Conservation (phyloP, 2,329 filamentous ascomycete genomes). For the Sclerotinia nivalis region DNA sequence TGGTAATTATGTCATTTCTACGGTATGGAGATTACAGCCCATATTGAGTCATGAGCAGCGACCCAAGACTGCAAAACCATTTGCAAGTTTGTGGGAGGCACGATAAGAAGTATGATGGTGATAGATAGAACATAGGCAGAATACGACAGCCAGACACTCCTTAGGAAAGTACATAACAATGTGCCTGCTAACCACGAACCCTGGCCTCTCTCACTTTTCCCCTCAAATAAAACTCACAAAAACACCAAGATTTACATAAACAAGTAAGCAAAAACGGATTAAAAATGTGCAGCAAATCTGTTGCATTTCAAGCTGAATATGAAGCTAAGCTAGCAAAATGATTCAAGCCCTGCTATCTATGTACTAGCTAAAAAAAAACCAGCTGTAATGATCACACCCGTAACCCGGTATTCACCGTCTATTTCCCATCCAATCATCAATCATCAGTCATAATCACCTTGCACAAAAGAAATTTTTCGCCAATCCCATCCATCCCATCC, state of each 20-base stretch:
- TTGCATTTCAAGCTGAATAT: not conserved
- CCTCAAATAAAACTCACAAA: rapidly evolving
- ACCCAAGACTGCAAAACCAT: too few relatives aligned
- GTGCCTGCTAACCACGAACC: too few relatives aligned
- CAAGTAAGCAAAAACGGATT: too few relatives aligned
- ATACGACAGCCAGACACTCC: too few relatives aligned
- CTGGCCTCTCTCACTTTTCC: not conserved
- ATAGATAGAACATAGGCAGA: too few relatives aligned
- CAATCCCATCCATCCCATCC: too few relatives aligned
- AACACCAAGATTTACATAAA: too few relatives aligned
- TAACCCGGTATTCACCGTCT: not conserved
- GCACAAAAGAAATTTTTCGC: not conserved
- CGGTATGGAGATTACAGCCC: too few relatives aligned
- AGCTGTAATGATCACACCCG: not conserved
- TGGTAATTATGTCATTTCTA: too few relatives aligned
- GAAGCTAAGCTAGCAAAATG: not conserved
- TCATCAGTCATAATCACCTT: not conserved
- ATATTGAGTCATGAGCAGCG: too few relatives aligned
- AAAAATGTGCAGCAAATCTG: not conserved
- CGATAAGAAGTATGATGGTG: not conserved
- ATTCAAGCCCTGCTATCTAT: not conserved
- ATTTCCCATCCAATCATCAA: not conserved
- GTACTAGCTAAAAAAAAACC: not conserved
- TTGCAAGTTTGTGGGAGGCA: not conserved
- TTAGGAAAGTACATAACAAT: not conserved